These are phyloP conservation scores for Plantago coronopus DNA, from an alignment of 305 asterid species.

Conservation along the genomic window DNA sequence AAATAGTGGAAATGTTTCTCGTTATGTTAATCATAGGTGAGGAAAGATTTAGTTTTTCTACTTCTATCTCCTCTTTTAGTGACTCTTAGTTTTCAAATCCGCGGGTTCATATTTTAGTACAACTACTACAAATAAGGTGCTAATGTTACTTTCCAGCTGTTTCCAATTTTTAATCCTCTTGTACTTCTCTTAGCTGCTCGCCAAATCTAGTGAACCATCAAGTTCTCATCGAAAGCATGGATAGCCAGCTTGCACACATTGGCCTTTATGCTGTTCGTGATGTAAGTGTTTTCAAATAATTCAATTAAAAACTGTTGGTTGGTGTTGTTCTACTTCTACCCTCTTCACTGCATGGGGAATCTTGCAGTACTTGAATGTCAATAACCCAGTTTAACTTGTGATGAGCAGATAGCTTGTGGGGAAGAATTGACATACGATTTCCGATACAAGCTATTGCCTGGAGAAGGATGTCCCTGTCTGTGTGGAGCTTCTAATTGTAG, in stretches of 20 bases:
- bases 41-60: slow-evolving; percentile 14
- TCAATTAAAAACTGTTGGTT: not conserved
- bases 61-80: not conserved
- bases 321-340: not conserved
- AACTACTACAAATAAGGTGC: not conserved
- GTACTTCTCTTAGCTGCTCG: slow-evolving; percentile 60
- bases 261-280: slow-evolving; percentile 91
- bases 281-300: slow-evolving; percentile 40
- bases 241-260: slow-evolving; percentile 75
- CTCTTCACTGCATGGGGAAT: not conserved
- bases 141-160: not conserved
- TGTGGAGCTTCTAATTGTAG: slow-evolving; percentile 89
- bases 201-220: slow-evolving; percentile 90
- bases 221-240: slow-evolving; percentile 97
- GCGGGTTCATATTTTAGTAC: not conserved
- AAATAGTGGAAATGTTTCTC: slow-evolving; percentile 82
- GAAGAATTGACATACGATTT: slow-evolving; percentile 87
- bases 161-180: slow-evolving; percentile 16
- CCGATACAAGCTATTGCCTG: slow-evolving; percentile 57
- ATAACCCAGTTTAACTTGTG: slow-evolving; percentile 9
- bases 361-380: not conserved
- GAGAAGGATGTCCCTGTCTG: slow-evolving; percentile 71
- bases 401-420: slow-evolving; percentile 74
- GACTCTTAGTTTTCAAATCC: not conserved
- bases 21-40: slow-evolving; percentile 96